Conservation (phyloP, 2,329 filamentous ascomycete species). For the Neofusicoccum sp. region DNA sequence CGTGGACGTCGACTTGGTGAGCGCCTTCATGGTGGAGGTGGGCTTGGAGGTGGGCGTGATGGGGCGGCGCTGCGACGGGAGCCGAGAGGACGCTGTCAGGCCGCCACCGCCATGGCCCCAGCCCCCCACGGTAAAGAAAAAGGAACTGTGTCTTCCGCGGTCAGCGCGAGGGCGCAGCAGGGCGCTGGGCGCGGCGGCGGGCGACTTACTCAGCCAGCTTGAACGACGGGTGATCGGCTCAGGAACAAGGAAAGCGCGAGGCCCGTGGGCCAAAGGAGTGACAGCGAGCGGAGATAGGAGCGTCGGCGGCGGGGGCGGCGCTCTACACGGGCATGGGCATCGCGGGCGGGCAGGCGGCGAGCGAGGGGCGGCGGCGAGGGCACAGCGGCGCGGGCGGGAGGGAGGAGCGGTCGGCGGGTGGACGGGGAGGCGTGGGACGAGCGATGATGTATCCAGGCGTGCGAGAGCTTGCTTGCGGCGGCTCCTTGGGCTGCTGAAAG, state of each 20-base stretch:
- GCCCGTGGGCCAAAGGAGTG: constrained; percentile 16
- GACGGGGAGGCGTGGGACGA: constrained; percentile 13
- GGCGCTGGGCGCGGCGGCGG: constrained; percentile 1
- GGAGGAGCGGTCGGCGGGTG: neutral
- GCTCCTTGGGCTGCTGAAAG: constrained; percentile 7
- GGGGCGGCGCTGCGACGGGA: constrained; percentile 30
- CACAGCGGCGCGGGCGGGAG: neutral
- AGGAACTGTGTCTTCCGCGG: constrained; percentile 21
- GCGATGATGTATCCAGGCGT: constrained; percentile 17
- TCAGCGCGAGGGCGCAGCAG: constrained; percentile 21
- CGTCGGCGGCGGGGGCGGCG: constrained; percentile 9
- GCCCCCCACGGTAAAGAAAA: constrained; percentile 34
- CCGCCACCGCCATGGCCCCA: constrained; percentile 31
- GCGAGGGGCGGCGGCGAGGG: neutral
- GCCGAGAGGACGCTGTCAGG: constrained; percentile 33
- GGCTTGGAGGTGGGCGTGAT: constrained; percentile 31
- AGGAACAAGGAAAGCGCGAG: constrained; percentile 16
- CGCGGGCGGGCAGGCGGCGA: neutral
- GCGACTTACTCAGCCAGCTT: constrained; percentile 30
- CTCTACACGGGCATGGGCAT: constrained; percentile 15
- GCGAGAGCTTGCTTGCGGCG: constrained; percentile 15
- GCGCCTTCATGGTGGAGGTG: constrained; percentile 30
- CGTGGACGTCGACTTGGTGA: constrained; percentile 38
- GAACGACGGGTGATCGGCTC: constrained; percentile 13
- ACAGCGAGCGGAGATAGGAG: constrained; percentile 14